Evolutionary conservation across 2,329 filamentous ascomycete species (phyloP).

Genomic region (Fusarium dimerum): DNA sequence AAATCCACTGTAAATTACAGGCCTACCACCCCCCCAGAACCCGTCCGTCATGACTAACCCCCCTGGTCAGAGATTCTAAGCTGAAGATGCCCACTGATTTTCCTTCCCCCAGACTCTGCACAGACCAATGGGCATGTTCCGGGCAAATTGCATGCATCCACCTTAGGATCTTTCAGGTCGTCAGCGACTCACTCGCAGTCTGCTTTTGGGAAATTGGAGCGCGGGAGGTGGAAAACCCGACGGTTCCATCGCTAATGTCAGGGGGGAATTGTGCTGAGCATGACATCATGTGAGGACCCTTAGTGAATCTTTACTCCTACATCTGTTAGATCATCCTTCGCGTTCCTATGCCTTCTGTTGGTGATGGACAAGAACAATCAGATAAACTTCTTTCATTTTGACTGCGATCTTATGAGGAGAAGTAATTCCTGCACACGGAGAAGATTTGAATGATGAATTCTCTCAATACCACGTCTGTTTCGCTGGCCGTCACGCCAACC

Average conservation of each 20-base stretch:
- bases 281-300: conserved; percentile 30
- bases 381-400: conserved; percentile 6
- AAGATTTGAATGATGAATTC: conserved; percentile 40
- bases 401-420: neutral
- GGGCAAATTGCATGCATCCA: neutral
- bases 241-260: conserved; percentile 17
- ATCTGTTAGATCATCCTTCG: too few species aligned
- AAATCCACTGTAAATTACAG: too few species aligned
- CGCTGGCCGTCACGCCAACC: conserved; percentile 82
- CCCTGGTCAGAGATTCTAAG: neutral
- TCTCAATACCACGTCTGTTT: conserved; percentile 79
- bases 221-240: neutral
- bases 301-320: conserved; percentile 4
- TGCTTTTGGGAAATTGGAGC: neutral
- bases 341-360: neutral
- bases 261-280: conserved; percentile 15
- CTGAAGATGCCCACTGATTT: conserved; percentile 9
- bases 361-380: conserved; percentile 4
- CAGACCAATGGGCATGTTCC: neutral
- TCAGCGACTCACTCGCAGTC: conserved; percentile 20
- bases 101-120: conserved; percentile 15
- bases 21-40: neutral
- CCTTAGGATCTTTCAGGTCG: neutral
- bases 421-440: neutral
- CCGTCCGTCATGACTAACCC: conserved; percentile 7